Evolutionary conservation across 768 basidiomycete genomes (phyloP), one percentile per base, ranked within the genome.

Genomic region (Coprinellus micaceus): DNA sequence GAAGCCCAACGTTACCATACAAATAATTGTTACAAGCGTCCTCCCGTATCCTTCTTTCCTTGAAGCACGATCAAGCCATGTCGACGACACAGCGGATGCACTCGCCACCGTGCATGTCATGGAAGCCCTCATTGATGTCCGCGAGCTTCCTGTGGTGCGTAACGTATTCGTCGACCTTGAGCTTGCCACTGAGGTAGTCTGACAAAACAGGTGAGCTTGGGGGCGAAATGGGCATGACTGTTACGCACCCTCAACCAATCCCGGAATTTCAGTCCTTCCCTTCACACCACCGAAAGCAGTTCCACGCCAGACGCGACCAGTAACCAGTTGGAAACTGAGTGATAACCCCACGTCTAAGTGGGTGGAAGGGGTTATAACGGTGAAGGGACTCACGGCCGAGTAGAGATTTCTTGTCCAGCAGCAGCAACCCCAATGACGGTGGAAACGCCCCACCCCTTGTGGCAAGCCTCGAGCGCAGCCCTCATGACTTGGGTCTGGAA

Each of bases 401-500:
- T 95, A 11, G 88, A 82, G 59, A 95, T 94, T 72, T 98, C 97
- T 65, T 97, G 87, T 6, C 97, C 97, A 19, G 97, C 94, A 22
- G 94, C 94, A 3, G 97, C 97, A 40, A 99, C 97, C 58, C 96
- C 96, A 58, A 99, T 98, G 61, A 99, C 69, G 54, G 92, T 98
- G 56, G 87, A 92, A 41, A 98, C 88, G 63, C 97, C 97, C 97
- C 97, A 99, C 13, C 97, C 97, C 69, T 98, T 98, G 74, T 99
- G 97, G 71, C 94, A 98, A n/a, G 94, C 91, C 74, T 99, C 97
- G 46, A 99, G 83, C 24, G 97, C 97, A 48, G 87, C 77, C 58
- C 95, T 85, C 95, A 97, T 98, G 60, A 96, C 94, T 26, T 93
- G 76, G 10, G 94, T 89, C 88, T 89, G 50, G n/a, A 36, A 22